These are phyloP conservation scores for Epichloe typhina DNA, from an alignment of 2,329 filamentous ascomycete species.

Conservation along the genomic window DNA sequence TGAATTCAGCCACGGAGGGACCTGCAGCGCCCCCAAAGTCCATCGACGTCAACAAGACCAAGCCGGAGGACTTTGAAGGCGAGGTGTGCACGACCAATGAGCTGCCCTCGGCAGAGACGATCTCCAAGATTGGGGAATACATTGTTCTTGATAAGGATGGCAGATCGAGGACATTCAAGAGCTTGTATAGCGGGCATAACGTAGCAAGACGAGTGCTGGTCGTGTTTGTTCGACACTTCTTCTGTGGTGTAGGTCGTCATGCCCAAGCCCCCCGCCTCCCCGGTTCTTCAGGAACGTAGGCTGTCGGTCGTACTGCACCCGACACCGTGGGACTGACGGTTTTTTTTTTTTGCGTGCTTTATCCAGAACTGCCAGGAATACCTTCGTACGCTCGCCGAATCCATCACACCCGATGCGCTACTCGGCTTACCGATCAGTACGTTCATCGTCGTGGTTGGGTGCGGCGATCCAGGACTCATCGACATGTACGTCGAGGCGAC, in stretches of 20 bases:
- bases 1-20: neutral
- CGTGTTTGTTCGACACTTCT: constrained; percentile 69
- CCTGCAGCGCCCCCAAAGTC: neutral
- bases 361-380: constrained; percentile 64
- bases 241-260: constrained; percentile 62
- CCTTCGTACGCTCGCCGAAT: constrained; percentile 46
- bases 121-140: constrained; percentile 40
- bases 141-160: constrained; percentile 49
- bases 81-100: constrained; percentile 42
- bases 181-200: constrained; percentile 43
- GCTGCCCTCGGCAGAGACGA: constrained; percentile 34
- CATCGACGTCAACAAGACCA: constrained; percentile 21
- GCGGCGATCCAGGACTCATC: constrained; percentile 56
- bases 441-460: constrained; percentile 58
- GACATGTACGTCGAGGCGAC: constrained; percentile 50
- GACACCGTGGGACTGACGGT: neutral
- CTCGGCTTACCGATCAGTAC: constrained; percentile 40
- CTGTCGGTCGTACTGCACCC: too few relatives aligned
- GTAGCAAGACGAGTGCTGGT: constrained; percentile 47
- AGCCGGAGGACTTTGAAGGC: constrained; percentile 41
- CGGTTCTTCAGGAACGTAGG: neutral
- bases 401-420: constrained; percentile 39
- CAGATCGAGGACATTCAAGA: constrained; percentile 47
- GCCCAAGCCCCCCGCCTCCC: too few relatives aligned
- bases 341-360: neutral